phyloP scores from a whole-genome alignment of 2,329 filamentous ascomycete species.

The Aschersonia sp. region DNA sequence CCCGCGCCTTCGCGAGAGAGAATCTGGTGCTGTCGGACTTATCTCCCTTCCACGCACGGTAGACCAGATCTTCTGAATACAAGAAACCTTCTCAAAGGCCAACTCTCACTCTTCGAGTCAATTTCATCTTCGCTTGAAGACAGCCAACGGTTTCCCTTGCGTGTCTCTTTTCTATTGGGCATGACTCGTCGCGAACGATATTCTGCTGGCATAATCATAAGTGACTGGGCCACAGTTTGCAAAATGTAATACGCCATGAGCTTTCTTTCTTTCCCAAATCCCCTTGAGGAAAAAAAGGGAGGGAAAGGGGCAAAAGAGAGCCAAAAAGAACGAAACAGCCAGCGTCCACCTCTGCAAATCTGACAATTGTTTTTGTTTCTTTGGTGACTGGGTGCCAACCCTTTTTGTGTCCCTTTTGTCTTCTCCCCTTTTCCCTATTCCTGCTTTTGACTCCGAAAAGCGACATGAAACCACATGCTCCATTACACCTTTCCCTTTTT shows the following conservation, averaged over 20 bases:
- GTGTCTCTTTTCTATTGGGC: conserved; percentile 1
- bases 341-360: not conserved
- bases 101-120: not conserved
- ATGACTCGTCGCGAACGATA: conserved; percentile 6
- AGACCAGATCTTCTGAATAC: not conserved
- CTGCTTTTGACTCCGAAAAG: conserved; percentile 2
- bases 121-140: too few species aligned
- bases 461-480: not conserved
- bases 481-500: not conserved
- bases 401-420: conserved; percentile 1
- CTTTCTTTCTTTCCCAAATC: not conserved
- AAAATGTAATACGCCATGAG: conserved; percentile 3
- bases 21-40: not conserved
- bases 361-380: not conserved
- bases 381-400: conserved; percentile 3
- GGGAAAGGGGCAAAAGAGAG: not conserved
- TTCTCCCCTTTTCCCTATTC: not conserved
- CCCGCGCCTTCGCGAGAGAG: too few species aligned
- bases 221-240: conserved; percentile 4
- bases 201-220: conserved; percentile 3
- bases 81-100: not conserved
- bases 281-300: not conserved
- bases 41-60: not conserved
- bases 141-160: not conserved
- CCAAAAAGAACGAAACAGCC: conserved; percentile 2